These are phyloP conservation scores for Plasmodium vivax DNA, from an alignment of 169 alveolate species.

Conservation along the genomic window DNA sequence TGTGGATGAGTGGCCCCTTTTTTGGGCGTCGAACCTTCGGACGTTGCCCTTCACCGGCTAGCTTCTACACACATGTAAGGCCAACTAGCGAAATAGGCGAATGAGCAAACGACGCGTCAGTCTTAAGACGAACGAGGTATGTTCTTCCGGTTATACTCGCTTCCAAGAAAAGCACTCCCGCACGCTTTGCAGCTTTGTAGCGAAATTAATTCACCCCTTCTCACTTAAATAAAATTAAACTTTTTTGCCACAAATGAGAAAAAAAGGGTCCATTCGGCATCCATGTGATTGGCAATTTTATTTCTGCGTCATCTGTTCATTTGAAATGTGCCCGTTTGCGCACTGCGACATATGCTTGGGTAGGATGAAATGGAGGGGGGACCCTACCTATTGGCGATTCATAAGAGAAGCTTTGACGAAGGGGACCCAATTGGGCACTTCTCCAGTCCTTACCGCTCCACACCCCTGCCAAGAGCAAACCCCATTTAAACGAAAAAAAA, in stretches of 20 bases:
- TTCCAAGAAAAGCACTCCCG: neutral
- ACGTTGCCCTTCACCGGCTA: neutral
- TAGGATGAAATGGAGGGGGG: neutral
- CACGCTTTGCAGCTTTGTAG: neutral
- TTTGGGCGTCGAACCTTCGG: neutral
- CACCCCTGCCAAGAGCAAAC: neutral
- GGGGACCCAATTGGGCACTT: neutral
- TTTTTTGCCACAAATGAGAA: neutral
- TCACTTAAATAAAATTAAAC: neutral
- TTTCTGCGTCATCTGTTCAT: neutral
- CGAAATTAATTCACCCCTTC: neutral
- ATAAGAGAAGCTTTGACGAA: too few species aligned
- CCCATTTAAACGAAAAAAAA: neutral
- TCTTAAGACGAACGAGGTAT: neutral
- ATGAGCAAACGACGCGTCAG: neutral
- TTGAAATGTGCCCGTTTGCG: neutral
- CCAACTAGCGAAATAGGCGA: neutral
- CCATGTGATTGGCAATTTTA: neutral
- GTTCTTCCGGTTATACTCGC: neutral
- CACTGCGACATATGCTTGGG: neutral
- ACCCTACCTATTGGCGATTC: neutral
- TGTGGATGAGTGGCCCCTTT: neutral
- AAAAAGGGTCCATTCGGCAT: neutral
- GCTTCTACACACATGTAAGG: neutral
- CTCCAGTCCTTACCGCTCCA: neutral